Percentiles rank a stretch among this genome's conserved stretches.
These are phyloP conservation scores for Sporothrix phasma DNA, from an alignment of 2,329 filamentous ascomycete genomes.

Conservation along the genomic window DNA sequence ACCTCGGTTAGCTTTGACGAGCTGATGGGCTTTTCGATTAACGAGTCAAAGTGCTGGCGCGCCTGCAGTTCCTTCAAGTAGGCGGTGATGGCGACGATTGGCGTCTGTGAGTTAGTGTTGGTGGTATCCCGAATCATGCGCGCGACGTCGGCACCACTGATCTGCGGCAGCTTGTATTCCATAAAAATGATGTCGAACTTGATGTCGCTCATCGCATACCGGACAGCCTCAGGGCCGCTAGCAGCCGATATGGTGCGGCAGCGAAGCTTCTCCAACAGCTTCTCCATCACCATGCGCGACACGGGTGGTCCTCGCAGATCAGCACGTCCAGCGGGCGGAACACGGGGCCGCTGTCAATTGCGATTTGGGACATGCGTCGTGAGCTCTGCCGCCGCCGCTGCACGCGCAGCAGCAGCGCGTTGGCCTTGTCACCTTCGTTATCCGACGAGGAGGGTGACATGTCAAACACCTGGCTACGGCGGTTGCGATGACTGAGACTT, in stretches of 20 bases:
- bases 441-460: constrained; percentile 96
- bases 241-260: constrained; percentile 88
- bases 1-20: constrained; percentile 84
- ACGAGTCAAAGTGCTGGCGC: constrained; percentile 87
- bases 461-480: constrained; percentile 88
- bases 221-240: constrained; percentile 83
- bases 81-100: constrained; percentile 91
- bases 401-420: constrained; percentile 67
- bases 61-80: constrained; percentile 96
- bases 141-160: constrained; percentile 90
- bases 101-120: constrained; percentile 87
- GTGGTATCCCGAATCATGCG: constrained; percentile 97
- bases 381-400: constrained; percentile 92
- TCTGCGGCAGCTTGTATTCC: constrained; percentile 89
- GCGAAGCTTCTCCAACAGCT: constrained; percentile 84
- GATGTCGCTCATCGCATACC: constrained; percentile 91
- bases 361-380: constrained; percentile 86
- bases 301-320: constrained; percentile 96
- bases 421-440: constrained; percentile 88
- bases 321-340: constrained; percentile 89
- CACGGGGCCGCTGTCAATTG: constrained; percentile 62
- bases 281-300: constrained; percentile 97
- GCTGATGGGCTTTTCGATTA: constrained; percentile 95
- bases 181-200: constrained; percentile 99
- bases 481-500: constrained; percentile 70